These are phyloP conservation scores for Pseudopyricularia cyperi DNA, from an alignment of 2,329 filamentous ascomycete species.

Conservation along the genomic window DNA sequence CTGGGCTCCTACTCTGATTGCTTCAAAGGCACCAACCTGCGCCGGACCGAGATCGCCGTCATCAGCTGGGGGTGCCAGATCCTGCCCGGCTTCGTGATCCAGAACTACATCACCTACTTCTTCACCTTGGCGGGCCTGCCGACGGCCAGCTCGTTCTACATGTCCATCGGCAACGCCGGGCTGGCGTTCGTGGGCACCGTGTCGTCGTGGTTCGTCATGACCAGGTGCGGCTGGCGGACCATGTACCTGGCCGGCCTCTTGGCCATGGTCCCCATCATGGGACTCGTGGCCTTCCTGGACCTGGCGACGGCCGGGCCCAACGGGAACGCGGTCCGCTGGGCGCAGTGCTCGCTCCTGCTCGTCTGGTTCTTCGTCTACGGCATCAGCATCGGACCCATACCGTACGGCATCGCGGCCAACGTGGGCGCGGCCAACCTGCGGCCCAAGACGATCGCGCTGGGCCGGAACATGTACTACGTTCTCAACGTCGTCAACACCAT, in stretches of 20 bases:
- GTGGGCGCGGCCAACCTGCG: constrained; percentile 20
- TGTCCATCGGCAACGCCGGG: constrained; percentile 19
- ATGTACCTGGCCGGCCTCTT: constrained; percentile 8
- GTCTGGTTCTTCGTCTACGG: constrained; percentile 26
- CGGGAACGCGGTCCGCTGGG: background rate
- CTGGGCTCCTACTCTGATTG: constrained; percentile 34
- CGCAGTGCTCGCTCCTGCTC: constrained; percentile 42
- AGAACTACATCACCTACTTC: constrained; percentile 16
- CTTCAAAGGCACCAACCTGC: constrained; percentile 32
- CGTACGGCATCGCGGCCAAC: constrained; percentile 20
- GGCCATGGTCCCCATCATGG: constrained; percentile 6
- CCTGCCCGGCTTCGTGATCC: constrained; percentile 20
- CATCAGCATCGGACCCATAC: constrained; percentile 23
- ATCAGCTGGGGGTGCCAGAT: constrained; percentile 16
- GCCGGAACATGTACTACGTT: constrained; percentile 16
- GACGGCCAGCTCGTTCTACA: constrained; percentile 13
- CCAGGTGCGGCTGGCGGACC: constrained; percentile 6
- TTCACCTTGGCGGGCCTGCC: constrained; percentile 15
- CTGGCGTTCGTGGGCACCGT: constrained; percentile 9
- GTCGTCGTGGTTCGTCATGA: constrained; percentile 6
- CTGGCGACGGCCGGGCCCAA: background rate
- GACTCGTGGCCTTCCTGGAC: constrained; percentile 10
- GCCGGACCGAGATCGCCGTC: constrained; percentile 39
- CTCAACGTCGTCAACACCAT: constrained; percentile 11
- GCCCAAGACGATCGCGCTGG: constrained; percentile 17